Percentiles rank a stretch among this genome's conserved stretches.
Conservation (phyloP, 495 filamentous ascomycete species). For the Cercophora scortea region DNA sequence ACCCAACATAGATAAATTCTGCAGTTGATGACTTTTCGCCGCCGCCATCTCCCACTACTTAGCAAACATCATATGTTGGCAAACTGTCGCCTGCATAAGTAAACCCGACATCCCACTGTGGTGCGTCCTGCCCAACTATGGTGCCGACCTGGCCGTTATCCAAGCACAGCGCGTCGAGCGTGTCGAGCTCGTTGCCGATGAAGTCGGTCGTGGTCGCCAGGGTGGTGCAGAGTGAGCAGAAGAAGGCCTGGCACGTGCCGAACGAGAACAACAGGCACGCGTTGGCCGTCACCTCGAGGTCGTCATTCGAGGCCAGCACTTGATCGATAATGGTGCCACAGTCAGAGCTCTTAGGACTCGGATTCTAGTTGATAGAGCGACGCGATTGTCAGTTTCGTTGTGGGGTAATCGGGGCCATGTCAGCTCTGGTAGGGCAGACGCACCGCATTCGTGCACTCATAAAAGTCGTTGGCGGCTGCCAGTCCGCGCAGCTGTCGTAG, state of each 20-base stretch:
- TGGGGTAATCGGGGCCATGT: conserved; percentile 10
- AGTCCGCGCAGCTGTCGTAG: conserved; percentile 10
- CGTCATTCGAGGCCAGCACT: conserved; percentile 21
- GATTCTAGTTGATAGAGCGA: conserved; percentile 11
- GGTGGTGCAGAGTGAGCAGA: conserved; percentile 32
- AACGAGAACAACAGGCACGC: conserved; percentile 31
- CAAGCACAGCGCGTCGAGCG: conserved; percentile 29
- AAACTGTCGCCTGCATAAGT: conserved; percentile 20
- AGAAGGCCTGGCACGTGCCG: conserved; percentile 33
- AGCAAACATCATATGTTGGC: conserved; percentile 34
- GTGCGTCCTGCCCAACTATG: conserved; percentile 26
- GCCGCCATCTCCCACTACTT: neutral
- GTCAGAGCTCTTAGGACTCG: conserved; percentile 19
- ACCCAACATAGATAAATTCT: too few species aligned
- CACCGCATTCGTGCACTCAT: conserved; percentile 31
- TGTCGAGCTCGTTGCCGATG: conserved; percentile 31
- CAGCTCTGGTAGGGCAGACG: neutral
- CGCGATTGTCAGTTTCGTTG: neutral
- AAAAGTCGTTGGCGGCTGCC: conserved; percentile 23
- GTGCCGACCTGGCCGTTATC: conserved; percentile 28
- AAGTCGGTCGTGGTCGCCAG: conserved; percentile 29
- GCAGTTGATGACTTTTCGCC: too few species aligned
- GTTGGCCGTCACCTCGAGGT: conserved; percentile 26
- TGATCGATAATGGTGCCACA: conserved; percentile 28
- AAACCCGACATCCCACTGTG: conserved; percentile 36